phyloP scores from a whole-genome alignment of 73 alveolate genomes.

The Halteria grandinella region DNA sequence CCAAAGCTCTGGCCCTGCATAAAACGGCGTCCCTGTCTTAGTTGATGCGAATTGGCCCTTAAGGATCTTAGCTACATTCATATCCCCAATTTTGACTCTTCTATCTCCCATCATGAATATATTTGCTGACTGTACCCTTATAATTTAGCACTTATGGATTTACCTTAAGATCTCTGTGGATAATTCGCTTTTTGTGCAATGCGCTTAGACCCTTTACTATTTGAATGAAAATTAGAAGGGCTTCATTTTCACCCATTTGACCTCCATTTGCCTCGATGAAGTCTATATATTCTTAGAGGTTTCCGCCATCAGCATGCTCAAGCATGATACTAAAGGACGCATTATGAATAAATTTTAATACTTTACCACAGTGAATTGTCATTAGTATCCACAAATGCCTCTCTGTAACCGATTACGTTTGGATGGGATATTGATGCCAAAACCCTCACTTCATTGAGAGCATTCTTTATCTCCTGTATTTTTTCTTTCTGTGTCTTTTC shows the following conservation, averaged over 20 bases:
- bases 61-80: slow-evolving; percentile 79
- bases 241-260: slow-evolving; percentile 69
- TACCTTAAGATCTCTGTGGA: slow-evolving; percentile 59
- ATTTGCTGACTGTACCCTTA: slow-evolving; percentile 67
- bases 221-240: slow-evolving; percentile 70
- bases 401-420: slow-evolving; percentile 77
- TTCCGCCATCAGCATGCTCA: slow-evolving; percentile 91
- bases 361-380: slow-evolving; percentile 73
- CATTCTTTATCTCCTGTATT: slow-evolving; percentile 78
- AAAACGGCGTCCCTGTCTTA: slow-evolving; percentile 85
- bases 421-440: slow-evolving; percentile 82
- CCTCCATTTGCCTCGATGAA: slow-evolving; percentile 47
- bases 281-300: slow-evolving; percentile 66
- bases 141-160: not conserved
- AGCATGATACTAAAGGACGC: slow-evolving; percentile 67
- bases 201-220: slow-evolving; percentile 70
- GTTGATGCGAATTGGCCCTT: slow-evolving; percentile 67
- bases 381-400: slow-evolving; percentile 78
- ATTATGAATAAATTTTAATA: not conserved
- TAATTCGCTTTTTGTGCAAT: slow-evolving; percentile 53
- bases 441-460: slow-evolving; percentile 83
- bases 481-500: no score
- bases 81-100: slow-evolving; percentile 75
- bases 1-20: slow-evolving; percentile 76
- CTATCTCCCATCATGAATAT: slow-evolving; percentile 65